These are phyloP conservation scores for Fusarium redolens DNA, from an alignment of 2,329 filamentous ascomycete genomes.

Conservation along the genomic window DNA sequence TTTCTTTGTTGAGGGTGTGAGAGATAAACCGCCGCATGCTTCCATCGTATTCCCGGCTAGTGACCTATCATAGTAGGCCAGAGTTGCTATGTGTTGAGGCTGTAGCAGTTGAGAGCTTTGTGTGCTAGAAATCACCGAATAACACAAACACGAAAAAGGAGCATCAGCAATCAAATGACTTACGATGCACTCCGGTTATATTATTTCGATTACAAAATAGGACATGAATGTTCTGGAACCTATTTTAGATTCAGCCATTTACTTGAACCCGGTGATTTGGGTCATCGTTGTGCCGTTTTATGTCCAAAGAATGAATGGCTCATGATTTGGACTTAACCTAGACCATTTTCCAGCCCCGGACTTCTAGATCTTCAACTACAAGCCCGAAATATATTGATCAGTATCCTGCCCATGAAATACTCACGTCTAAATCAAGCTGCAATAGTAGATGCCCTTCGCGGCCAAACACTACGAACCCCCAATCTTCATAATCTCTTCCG, in stretches of 20 bases:
- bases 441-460: constrained; percentile 41
- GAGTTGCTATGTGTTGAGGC: background rate
- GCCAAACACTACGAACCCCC: constrained; percentile 45
- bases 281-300: background rate
- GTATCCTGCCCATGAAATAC: constrained; percentile 28
- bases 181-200: no score
- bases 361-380: background rate
- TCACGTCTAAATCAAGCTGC: constrained; percentile 32
- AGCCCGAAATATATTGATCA: background rate
- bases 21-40: constrained; percentile 1
- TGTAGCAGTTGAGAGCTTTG: background rate
- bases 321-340: constrained; percentile 11
- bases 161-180: background rate
- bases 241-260: background rate
- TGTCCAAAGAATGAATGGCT: background rate
- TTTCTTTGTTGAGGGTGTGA: constrained; percentile 4
- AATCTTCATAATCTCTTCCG: constrained; percentile 41
- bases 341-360: background rate
- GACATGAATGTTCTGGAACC: background rate
- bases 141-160: background rate
- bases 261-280: background rate
- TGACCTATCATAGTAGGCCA: background rate
- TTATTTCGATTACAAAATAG: background rate
- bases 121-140: background rate
- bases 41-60: background rate